These are phyloP conservation scores for Boeremia exigua DNA, from an alignment of 2,329 filamentous ascomycete species.

Conservation along the genomic window DNA sequence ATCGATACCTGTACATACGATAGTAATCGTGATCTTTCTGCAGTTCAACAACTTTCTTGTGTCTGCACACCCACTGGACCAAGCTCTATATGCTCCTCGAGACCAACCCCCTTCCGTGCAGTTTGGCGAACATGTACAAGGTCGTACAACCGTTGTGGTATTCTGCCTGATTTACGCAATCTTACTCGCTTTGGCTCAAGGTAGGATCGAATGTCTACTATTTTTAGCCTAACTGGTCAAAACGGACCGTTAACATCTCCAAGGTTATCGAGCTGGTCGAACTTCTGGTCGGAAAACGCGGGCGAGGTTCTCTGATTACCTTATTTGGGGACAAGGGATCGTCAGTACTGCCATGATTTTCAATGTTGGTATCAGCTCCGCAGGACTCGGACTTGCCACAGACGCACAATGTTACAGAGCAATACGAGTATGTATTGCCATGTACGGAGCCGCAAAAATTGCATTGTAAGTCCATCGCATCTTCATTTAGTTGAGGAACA, in stretches of 20 bases:
- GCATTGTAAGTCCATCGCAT: slow-evolving; percentile 21
- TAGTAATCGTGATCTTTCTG: neutral
- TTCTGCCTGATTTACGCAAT: slow-evolving; percentile 23
- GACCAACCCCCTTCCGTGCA: neutral
- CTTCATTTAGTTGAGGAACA: too few species aligned
- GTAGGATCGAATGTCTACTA: slow-evolving; percentile 2
- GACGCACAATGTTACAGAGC: slow-evolving; percentile 36
- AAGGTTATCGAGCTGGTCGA: slow-evolving; percentile 30
- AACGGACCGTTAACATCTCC: neutral
- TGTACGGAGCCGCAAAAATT: slow-evolving; percentile 44
- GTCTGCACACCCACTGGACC: neutral
- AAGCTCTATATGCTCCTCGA: neutral
- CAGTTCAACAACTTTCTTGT: neutral
- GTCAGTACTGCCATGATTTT: slow-evolving; percentile 33
- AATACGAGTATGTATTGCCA: slow-evolving; percentile 45
- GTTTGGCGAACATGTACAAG: slow-evolving; percentile 11
- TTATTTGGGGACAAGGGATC: slow-evolving; percentile 28
- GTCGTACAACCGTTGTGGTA: slow-evolving; percentile 19
- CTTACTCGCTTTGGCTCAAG: slow-evolving; percentile 26
- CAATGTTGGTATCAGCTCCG: slow-evolving; percentile 32
- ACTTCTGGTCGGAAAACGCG: slow-evolving; percentile 18
- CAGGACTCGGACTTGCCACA: slow-evolving; percentile 36
- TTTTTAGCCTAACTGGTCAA: neutral
- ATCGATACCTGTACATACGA: neutral
- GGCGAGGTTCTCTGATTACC: slow-evolving; percentile 21